Evolutionary conservation across 805 yeast species (phyloP), one percentile per base, ranked within the genome.

Genomic region (Ogataea paradorogensis): DNA sequence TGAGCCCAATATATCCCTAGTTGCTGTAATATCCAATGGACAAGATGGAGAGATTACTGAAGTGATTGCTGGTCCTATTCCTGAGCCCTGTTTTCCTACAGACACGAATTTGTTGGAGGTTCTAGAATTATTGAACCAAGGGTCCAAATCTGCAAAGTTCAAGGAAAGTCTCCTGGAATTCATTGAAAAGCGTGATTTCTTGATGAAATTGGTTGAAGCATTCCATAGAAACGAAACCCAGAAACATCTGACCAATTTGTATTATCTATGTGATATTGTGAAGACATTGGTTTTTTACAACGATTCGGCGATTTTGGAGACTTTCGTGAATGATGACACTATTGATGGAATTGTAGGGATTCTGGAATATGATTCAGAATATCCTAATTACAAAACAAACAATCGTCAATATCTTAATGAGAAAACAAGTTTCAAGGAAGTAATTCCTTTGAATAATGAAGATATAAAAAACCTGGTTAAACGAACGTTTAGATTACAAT

Each of bases 351-450:
- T 87, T 3, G 74, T 82, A 9, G 95, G 96, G 1, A 83, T 88
- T 9, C 63, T 91, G 33, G 99, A 93, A 60, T 84, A 88, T 60
- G 97, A 93, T 59, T 84, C 93, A 0, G 95, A 86, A 41, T 87
- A 75, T 53, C 96, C 96, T 1, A 70, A 71, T 10, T 71, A 73
- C 48, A 89, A 87, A 60, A 87, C 96, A 4, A 83, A 86, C 51
- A 87, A 86, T 63, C 67, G 96, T 37, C 77, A 76, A 15, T 83
- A 76, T 54, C 59, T 88, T 23, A 55, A 58, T 3, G 73, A 79
- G 46, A 77, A 78, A 32, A 63, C 81, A 6, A 70, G 71, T 28
- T 83, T 85, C 63, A 83, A 82, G 58, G 82, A 83, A 49, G 84
- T 89, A 3, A 64, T 86, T 11, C 88, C 89, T 1, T 67, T 82